Percentiles rank a stretch among this genome's conserved stretches.
Evolutionary conservation across 495 filamentous ascomycete species (phyloP).

Genomic region (Podospora australis): DNA sequence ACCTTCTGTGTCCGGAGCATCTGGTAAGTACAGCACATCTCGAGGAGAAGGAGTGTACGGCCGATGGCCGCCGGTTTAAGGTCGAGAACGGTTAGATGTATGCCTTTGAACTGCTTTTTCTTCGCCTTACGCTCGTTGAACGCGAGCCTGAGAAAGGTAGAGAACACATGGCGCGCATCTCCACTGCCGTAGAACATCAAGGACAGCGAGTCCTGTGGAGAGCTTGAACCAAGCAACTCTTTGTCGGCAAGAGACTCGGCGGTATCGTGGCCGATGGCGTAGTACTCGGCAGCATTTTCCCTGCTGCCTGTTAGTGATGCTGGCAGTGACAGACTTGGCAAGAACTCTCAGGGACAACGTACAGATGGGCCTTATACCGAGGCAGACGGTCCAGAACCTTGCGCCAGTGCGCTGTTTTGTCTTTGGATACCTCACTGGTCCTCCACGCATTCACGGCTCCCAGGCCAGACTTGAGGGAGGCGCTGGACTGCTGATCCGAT

Average conservation of each 20-base stretch:
- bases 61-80: conserved; percentile 25
- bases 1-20: neutral
- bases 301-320: conserved; percentile 3
- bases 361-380: conserved; percentile 19
- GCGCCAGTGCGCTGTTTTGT: conserved; percentile 3
- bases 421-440: neutral
- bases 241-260: conserved; percentile 21
- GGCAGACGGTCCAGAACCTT: conserved; percentile 21
- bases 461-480: neutral
- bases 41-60: conserved; percentile 23
- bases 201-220: conserved; percentile 15
- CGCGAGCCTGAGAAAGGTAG: conserved; percentile 14
- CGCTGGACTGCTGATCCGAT: neutral
- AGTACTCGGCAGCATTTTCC: conserved; percentile 17
- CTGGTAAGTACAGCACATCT: conserved; percentile 13
- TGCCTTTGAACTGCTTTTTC: conserved; percentile 14
- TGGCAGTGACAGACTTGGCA: neutral
- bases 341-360: conserved; percentile 7
- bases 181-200: conserved; percentile 30
- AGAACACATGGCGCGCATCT: conserved; percentile 29
- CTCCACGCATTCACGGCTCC: neutral
- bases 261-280: conserved; percentile 22
- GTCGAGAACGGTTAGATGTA: conserved; percentile 29
- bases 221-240: conserved; percentile 8
- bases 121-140: conserved; percentile 1